A percentile compares a stretch with the other conserved stretches of the same genome.
Evolutionary conservation across 257 asterid species (phyloP).

Genomic region (Solanum sparsipilum): DNA sequence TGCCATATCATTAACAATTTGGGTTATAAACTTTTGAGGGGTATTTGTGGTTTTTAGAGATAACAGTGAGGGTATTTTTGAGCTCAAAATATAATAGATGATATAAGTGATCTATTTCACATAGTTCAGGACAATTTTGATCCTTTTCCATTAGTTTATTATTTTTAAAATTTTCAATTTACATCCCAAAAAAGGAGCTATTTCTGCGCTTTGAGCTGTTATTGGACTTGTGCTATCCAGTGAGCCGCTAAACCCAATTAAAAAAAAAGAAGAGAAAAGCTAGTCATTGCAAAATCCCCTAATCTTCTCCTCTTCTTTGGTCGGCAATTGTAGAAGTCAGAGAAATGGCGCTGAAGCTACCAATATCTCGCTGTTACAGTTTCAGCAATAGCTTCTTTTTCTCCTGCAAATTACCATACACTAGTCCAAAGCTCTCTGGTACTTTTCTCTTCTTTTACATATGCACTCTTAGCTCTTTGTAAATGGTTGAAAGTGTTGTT

Average conservation of each 20-base stretch:
- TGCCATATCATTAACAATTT: too few species aligned
- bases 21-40: too few species aligned
- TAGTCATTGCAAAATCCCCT: not conserved
- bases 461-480: not conserved
- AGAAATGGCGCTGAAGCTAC: slow-evolving; percentile 21
- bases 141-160: too few species aligned
- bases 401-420: slow-evolving; percentile 17
- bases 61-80: too few species aligned
- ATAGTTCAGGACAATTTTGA: too few species aligned
- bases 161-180: too few species aligned
- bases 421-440: slow-evolving; percentile 28
- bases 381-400: slow-evolving; percentile 17
- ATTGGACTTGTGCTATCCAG: not conserved
- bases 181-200: not conserved
- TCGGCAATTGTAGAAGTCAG: not conserved
- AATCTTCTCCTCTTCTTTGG: not conserved
- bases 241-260: not conserved
- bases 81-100: too few species aligned
- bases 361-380: slow-evolving; percentile 25
- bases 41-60: too few species aligned
- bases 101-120: too few species aligned
- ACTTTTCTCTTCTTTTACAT: not conserved
- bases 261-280: not conserved
- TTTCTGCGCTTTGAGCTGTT: not conserved
- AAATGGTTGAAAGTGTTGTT: not conserved